Evolutionary conservation across 2,329 filamentous ascomycete genomes (phyloP).

Genomic region (Neofusicoccum sp.): DNA sequence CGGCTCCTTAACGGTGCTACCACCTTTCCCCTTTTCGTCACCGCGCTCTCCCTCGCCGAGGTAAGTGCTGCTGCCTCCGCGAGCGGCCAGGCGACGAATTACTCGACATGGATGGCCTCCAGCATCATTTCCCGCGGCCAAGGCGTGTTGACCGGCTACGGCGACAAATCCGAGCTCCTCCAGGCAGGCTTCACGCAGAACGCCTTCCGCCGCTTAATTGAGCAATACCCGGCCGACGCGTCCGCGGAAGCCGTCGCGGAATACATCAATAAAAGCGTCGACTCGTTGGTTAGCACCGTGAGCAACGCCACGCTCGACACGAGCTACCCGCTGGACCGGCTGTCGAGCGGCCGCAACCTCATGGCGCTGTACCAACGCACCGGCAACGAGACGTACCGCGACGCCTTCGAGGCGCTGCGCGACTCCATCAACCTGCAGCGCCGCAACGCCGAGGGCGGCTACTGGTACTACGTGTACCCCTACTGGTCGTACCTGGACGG

Average conservation of each 20-base stretch:
- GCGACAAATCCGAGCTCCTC: conserved; percentile 32
- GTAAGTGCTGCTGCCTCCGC: not conserved
- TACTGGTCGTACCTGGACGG: conserved; percentile 54
- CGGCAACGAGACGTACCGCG: conserved; percentile 51
- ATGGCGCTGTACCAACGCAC: conserved; percentile 52
- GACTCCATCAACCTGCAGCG: conserved; percentile 53
- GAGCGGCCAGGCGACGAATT: conserved; percentile 25
- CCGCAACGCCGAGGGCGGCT: conserved; percentile 54
- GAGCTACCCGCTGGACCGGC: conserved; percentile 40
- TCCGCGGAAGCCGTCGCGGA: conserved; percentile 47
- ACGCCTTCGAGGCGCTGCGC: conserved; percentile 51
- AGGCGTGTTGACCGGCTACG: conserved; percentile 31
- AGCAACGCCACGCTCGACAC: conserved; percentile 24
- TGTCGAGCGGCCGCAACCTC: conserved; percentile 57
- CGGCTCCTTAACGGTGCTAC: not conserved
- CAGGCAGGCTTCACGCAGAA: conserved; percentile 45
- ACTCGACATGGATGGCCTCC: conserved; percentile 49
- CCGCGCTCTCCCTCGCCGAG: not conserved
- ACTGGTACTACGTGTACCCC: conserved; percentile 50
- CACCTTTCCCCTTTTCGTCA: not conserved
- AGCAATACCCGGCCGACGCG: conserved; percentile 49
- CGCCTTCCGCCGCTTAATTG: conserved; percentile 51
- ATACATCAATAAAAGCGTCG: conserved; percentile 51
- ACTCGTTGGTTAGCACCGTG: conserved; percentile 52
- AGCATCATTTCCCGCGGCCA: conserved; percentile 49